Evolutionary conservation across 768 basidiomycete species (phyloP).

Genomic region (Cystofilobasidium bisporidii): DNA sequence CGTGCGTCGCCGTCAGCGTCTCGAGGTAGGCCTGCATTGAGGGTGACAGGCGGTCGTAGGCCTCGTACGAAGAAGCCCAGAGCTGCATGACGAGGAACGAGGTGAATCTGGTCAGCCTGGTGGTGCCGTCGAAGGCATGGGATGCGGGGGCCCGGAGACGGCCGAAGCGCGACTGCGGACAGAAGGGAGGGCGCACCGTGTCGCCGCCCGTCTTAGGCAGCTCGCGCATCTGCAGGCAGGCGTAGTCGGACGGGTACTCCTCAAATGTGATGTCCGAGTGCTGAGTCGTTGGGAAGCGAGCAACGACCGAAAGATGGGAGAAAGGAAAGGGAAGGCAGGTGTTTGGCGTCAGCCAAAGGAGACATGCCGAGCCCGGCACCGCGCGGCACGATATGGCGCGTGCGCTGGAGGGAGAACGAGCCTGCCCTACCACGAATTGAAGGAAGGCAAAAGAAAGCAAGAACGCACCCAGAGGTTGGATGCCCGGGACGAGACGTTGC

Average conservation of each 20-base stretch:
- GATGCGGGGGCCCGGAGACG: background rate
- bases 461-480: constrained; percentile 25
- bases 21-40: constrained; percentile 50
- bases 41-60: constrained; percentile 56
- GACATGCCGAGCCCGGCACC: constrained; percentile 37
- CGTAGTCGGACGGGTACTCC: constrained; percentile 52
- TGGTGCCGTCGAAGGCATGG: too few species aligned
- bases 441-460: too few species aligned
- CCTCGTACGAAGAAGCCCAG: constrained; percentile 48
- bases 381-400: constrained; percentile 24
- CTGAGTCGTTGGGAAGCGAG: too few species aligned
- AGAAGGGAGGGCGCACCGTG: constrained; percentile 33
- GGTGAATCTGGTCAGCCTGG: background rate
- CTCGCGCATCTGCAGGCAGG: constrained; percentile 43
- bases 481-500: background rate
- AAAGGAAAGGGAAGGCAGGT: background rate
- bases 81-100: constrained; percentile 30
- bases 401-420: background rate
- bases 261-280: constrained; percentile 58
- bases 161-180: background rate
- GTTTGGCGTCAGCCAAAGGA: constrained; percentile 28
- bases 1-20: constrained; percentile 52
- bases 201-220: constrained; percentile 39
- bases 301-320: too few species aligned
- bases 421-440: too few species aligned